phyloP scores from a whole-genome alignment of 768 basidiomycete species.

The Agrocybe pediades region DNA sequence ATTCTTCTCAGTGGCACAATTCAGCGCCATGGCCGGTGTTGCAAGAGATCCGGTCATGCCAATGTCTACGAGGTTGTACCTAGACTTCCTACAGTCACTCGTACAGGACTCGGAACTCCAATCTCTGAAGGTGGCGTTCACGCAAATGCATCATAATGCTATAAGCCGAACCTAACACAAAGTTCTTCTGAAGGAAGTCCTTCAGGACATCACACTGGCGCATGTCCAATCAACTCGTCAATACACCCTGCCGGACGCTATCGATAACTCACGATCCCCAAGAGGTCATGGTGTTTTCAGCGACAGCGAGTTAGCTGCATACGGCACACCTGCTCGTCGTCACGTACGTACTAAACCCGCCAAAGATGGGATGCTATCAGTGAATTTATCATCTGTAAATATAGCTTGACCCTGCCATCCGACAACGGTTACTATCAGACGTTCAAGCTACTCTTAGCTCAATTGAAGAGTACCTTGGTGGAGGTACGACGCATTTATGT shows the following conservation, averaged over 20 bases:
- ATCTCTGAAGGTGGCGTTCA: constrained; percentile 12
- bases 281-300: neutral
- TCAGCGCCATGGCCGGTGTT: too few species aligned
- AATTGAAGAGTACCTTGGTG: constrained; percentile 22
- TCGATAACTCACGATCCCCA: neutral
- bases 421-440: constrained; percentile 19
- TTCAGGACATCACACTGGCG: constrained; percentile 13
- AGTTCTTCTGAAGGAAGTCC: constrained; percentile 4
- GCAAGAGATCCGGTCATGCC: too few species aligned
- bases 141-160: neutral
- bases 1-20: too few species aligned
- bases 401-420: constrained; percentile 12
- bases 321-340: constrained; percentile 14
- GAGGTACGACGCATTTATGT: constrained; percentile 14
- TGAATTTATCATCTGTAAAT: neutral
- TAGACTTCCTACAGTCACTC: constrained; percentile 8
- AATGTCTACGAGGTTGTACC: constrained; percentile 8
- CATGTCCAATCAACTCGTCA: neutral
- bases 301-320: constrained; percentile 10
- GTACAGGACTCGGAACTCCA: constrained; percentile 4
- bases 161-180: neutral
- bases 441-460: constrained; percentile 20
- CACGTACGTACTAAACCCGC: constrained; percentile 11
- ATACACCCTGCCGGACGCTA: neutral
- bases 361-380: neutral